Evolutionary conservation across 2,329 filamentous ascomycete genomes (phyloP), one percentile per base, ranked within the genome.

Genomic region (Decorospora gaudefroyi): DNA sequence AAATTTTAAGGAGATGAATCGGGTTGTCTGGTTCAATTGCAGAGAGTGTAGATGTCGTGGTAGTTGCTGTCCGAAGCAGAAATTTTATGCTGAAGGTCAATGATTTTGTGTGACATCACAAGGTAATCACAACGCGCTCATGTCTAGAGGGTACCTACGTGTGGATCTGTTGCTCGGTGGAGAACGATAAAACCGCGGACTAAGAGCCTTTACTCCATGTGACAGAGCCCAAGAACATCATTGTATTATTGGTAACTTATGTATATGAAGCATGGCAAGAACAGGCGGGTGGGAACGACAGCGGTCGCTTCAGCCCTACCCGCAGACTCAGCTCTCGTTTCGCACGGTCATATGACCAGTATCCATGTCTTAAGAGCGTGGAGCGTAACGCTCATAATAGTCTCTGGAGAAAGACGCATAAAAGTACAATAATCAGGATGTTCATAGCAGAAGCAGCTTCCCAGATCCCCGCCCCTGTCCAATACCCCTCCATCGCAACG

Each of bases 81-180:
- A 46, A 23, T 49, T 53, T 57, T 55, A 57, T 55, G n/a, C n/a
- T 21, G 33, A 36, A 21, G 28, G 33, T 45, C 26, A n/a, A 37
- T 52, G 23, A 42, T 60, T 57, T 57, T 38, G 17, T 13, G 56
- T 62, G 59, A 62, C 59, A 59, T 59, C 56, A 59, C 53, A 55
- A 40, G 29, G 42, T 22, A 48, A 56, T 59, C 56, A 59, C 53
- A 49, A 34, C 43, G 35, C 19, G 38, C 40, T 47, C 49, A 46
- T 46, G 17, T 42, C 29, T 37, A 41, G 35, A 34, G 44, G 52
- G 51, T 51, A 61, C 52, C 50, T 37, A 36, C n/a, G 18, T 12
- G 21, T 47, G 30, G 13, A 19, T 17, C n/a, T n/a, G 25, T 28
- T 7, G 22, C 13, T 23, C 36, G 27, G 38, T 22, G 9, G 26